A percentile compares a stretch with the other conserved stretches of the same genome.
These are phyloP conservation scores for Funneliformis caledonium DNA, from an alignment of 371 early-diverging fungal species.

Conservation along the genomic window DNA sequence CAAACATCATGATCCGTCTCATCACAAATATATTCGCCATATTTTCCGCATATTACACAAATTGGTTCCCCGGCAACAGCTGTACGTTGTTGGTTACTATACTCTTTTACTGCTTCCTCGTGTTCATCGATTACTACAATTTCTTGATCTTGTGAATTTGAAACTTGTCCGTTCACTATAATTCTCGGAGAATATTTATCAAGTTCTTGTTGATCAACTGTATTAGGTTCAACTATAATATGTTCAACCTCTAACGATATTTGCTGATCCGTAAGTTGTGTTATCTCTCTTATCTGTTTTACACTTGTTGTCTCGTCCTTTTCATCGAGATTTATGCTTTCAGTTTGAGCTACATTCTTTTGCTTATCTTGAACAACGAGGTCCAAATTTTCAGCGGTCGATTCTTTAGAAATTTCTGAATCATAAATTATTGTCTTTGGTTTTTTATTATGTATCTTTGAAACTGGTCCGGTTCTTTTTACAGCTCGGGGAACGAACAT, in stretches of 20 bases:
- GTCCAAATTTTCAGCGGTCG: too few relatives aligned
- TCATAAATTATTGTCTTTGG: background rate
- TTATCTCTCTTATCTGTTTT: too few relatives aligned
- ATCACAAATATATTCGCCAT: conserved; percentile 59
- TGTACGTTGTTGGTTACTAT: conserved; percentile 50
- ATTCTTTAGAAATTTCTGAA: background rate
- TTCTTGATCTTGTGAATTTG: background rate
- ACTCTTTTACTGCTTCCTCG: conserved; percentile 43
- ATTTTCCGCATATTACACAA: conserved; percentile 59
- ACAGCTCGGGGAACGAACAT: background rate
- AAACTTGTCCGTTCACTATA: too few relatives aligned
- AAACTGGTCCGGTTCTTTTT: background rate
- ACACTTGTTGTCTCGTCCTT: too few relatives aligned
- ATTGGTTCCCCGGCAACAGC: conserved; percentile 49
- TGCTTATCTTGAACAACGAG: too few relatives aligned
- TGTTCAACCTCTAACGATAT: too few relatives aligned
- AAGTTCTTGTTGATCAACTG: too few relatives aligned
- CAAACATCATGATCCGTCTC: conserved; percentile 56
- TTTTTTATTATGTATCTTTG: background rate
- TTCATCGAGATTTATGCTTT: too few relatives aligned
- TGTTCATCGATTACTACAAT: background rate
- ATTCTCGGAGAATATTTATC: too few relatives aligned
- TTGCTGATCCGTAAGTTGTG: too few relatives aligned
- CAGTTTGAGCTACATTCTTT: too few relatives aligned
- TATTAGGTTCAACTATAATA: too few relatives aligned